Evolutionary conservation across 73 alveolate species (phyloP).

Genomic region (Paramecium sonneborni): DNA sequence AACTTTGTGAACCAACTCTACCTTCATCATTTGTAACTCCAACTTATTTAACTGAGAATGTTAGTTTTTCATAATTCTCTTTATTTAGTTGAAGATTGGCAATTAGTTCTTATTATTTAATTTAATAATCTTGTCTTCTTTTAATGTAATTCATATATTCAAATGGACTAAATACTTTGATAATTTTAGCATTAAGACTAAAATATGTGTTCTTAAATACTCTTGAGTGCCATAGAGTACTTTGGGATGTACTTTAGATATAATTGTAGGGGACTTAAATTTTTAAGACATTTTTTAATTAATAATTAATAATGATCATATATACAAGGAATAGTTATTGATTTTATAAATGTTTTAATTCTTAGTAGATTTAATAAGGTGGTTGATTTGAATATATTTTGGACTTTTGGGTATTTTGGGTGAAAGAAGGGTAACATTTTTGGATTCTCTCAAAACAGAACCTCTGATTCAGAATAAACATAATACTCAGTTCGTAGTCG

Average conservation of each 20-base stretch:
- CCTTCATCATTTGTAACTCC: conserved; percentile 31
- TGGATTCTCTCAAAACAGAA: neutral
- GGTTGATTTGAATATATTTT: neutral
- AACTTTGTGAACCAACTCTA: neutral
- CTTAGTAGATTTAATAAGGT: neutral
- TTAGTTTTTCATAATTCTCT: conserved; percentile 21
- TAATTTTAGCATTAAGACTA: neutral
- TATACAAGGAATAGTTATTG: neutral
- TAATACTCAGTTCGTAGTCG: neutral
- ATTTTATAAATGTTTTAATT: neutral
- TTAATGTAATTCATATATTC: conserved; percentile 5
- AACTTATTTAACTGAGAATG: conserved; percentile 13
- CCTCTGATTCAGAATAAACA: neutral
- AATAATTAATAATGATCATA: neutral
- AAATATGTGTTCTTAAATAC: neutral
- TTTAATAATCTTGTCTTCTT: neutral
- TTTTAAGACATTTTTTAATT: neutral
- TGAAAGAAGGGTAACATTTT: neutral
- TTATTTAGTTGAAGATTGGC: neutral
- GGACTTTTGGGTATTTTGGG: neutral
- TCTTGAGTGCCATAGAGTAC: neutral
- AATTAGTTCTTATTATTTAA: neutral
- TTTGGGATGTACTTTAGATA: neutral
- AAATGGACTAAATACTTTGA: conserved; percentile 3
- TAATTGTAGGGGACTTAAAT: neutral